Percentiles rank a stretch among this genome's conserved stretches.
Conservation (phyloP, 169 alveolate genomes). For the Toxoplasma gondii region DNA sequence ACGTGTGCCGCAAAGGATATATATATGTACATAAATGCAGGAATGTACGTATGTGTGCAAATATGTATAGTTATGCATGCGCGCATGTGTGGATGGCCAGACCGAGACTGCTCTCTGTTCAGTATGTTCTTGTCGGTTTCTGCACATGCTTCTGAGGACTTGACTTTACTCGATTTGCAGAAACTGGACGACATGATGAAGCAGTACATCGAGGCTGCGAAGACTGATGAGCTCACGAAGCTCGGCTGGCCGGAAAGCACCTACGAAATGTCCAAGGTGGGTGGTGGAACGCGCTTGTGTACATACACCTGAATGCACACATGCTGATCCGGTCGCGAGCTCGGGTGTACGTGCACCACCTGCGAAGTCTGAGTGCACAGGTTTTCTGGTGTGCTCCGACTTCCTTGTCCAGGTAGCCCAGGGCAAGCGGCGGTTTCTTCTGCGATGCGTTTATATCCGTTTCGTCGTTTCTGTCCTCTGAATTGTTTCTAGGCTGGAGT, state of each 20-base stretch:
- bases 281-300: not conserved
- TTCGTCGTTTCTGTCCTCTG: not conserved
- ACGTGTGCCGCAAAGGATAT: not conserved
- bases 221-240: not conserved
- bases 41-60: not conserved
- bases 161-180: not conserved
- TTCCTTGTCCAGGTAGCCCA: not conserved
- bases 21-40: not conserved
- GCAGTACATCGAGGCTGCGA: constrained; percentile 8
- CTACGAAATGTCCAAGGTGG: constrained; percentile 20
- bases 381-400: too few relatives aligned
- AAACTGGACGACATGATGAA: constrained; percentile 1
- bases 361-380: not conserved
- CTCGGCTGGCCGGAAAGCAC: constrained; percentile 28
- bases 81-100: not conserved
- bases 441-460: not conserved
- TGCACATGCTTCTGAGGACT: not conserved
- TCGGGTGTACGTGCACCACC: not conserved
- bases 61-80: not conserved
- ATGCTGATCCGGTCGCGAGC: not conserved
- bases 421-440: not conserved
- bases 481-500: constrained; percentile 33
- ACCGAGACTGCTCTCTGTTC: not conserved
- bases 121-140: not conserved
- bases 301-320: not conserved